Conservation (phyloP, 2,329 filamentous ascomycete genomes). For the Penicillium janthinellum region DNA sequence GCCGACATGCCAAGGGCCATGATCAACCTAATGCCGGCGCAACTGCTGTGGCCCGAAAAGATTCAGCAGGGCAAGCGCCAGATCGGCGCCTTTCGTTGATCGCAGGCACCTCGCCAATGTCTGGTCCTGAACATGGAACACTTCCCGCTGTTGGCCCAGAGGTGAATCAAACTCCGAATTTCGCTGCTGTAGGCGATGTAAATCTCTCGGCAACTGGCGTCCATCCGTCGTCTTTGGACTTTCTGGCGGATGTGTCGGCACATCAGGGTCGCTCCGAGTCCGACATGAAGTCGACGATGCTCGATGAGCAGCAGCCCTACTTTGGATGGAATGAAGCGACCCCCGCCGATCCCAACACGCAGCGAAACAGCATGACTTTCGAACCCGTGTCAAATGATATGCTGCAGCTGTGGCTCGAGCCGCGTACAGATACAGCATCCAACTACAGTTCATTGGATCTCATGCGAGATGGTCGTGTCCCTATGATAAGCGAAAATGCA, state of each 20-base stretch:
- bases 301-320: constrained; percentile 34
- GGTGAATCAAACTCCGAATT: constrained; percentile 16
- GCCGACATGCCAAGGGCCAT: constrained; percentile 55
- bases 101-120: constrained; percentile 14
- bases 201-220: constrained; percentile 33
- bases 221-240: constrained; percentile 43
- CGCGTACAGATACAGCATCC: constrained; percentile 33
- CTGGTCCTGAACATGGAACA: constrained; percentile 16
- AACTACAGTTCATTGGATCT: constrained; percentile 35
- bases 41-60: constrained; percentile 30
- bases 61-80: constrained; percentile 29
- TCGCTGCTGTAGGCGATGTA: constrained; percentile 27
- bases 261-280: constrained; percentile 36
- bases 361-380: constrained; percentile 25
- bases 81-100: constrained; percentile 29
- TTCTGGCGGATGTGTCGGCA: constrained; percentile 41
- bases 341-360: constrained; percentile 24
- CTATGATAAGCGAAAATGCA: constrained; percentile 27
- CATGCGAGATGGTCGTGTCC: constrained; percentile 28
- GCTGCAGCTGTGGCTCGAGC: constrained; percentile 41
- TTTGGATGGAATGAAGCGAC: constrained; percentile 36
- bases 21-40: constrained; percentile 29
- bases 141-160: constrained; percentile 19
- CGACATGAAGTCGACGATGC: constrained; percentile 31
- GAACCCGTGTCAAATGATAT: constrained; percentile 35